These are phyloP conservation scores for Skeletonema potamos DNA, from an alignment of 108 stramenopile genomes.

Conservation along the genomic window DNA sequence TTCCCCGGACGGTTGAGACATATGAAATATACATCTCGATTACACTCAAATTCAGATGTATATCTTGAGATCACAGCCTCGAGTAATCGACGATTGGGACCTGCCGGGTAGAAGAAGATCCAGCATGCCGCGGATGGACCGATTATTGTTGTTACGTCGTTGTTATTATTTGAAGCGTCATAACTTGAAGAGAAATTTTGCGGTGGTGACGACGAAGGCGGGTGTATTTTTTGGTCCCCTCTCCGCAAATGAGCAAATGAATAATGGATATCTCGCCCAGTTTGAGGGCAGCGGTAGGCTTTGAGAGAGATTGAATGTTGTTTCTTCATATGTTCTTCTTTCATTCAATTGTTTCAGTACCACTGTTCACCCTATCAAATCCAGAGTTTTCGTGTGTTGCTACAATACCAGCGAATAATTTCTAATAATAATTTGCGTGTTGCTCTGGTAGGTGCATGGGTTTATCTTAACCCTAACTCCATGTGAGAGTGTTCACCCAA, in stretches of 20 bases:
- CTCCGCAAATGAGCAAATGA: constrained; percentile 15
- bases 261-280: constrained; percentile 21
- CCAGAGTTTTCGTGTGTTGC: too few species aligned
- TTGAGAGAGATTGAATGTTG: constrained; percentile 13
- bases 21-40: constrained; percentile 20
- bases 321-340: too few species aligned
- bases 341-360: too few species aligned
- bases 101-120: constrained; percentile 31
- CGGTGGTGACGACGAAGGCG: background rate
- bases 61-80: constrained; percentile 18
- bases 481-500: too few species aligned
- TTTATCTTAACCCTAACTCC: too few species aligned
- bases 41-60: background rate
- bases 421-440: too few species aligned
- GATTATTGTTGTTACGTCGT: too few species aligned
- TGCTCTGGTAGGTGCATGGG: too few species aligned
- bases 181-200: background rate
- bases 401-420: too few species aligned
- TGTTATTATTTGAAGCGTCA: background rate
- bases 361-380: too few species aligned
- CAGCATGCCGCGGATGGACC: constrained; percentile 5
- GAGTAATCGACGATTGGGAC: constrained; percentile 22
- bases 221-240: background rate
- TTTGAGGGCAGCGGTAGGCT: constrained; percentile 7
- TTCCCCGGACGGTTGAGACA: constrained; percentile 37